These are phyloP conservation scores for Apostasia shenzhenica DNA, from an alignment of 106 monocot species.

Conservation along the genomic window DNA sequence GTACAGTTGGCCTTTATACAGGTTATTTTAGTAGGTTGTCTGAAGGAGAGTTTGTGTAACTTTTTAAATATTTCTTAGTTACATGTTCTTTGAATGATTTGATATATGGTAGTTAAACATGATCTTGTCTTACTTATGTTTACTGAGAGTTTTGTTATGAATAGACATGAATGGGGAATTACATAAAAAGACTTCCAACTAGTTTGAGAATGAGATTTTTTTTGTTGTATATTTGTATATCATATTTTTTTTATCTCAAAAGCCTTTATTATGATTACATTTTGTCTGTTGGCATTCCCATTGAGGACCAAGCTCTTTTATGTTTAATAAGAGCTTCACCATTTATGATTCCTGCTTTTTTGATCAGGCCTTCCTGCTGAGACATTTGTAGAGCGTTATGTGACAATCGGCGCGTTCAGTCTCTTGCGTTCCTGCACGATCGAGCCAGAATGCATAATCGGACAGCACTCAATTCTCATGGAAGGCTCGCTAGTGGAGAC, in stretches of 20 bases:
- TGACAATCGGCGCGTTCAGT: constrained; percentile 84
- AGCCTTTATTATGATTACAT: not conserved
- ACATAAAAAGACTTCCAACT: not conserved
- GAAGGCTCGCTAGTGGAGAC: constrained; percentile 94
- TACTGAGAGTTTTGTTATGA: too few species aligned
- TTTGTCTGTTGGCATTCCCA: not conserved
- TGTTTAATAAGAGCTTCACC: not conserved
- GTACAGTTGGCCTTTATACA: too few species aligned
- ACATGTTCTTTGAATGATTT: too few species aligned
- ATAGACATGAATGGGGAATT: not conserved
- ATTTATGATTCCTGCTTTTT: not conserved
- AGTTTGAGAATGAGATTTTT: not conserved
- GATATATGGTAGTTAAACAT: too few species aligned
- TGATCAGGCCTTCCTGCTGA: constrained; percentile 86
- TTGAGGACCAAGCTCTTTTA: not conserved
- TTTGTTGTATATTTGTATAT: not conserved
- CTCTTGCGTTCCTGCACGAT: constrained; percentile 84
- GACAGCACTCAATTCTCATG: constrained; percentile 89
- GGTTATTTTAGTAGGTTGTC: too few species aligned
- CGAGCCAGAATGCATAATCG: constrained; percentile 91
- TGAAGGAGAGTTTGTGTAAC: too few species aligned
- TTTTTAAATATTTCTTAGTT: too few species aligned
- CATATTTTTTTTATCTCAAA: not conserved
- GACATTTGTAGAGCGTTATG: constrained; percentile 78
- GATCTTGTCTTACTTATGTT: too few species aligned